Base-by-base conservation (phyloP, 257 asterid genomes). In the Solanum lycopersicoides region DNA sequence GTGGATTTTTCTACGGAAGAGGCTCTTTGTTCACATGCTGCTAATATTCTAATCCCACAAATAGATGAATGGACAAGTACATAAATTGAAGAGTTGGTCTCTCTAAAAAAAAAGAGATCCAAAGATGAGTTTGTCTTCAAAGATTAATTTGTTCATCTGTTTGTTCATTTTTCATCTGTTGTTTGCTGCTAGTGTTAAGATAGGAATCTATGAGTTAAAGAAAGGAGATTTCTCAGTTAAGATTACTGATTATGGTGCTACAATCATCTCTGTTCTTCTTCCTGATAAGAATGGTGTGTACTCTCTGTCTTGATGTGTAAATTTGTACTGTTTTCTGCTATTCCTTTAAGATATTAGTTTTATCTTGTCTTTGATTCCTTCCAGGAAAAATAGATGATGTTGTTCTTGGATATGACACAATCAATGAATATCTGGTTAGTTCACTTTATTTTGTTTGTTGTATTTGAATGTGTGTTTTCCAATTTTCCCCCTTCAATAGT, bases 361-460 rank as follows among this genome's bases (percentile, higher is more conserved):
- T 66, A 3, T 39, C 16, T 87, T 25, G 7, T 44, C 25, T 65
- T 25, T 80, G 5, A 8, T 50, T 13, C 12, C 44, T 84, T 47
- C 3, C 93, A 96, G 98, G 98, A 13, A 94, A 90, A 66, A 83
- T 93, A 42, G 93, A 32, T 16, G 98, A 96, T 88, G 59, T 95
- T 86, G 96, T 95, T 91, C 98, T 96, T 73, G 99, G 98, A n/a
- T 95, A 92, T 77, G 97, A 95, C 35, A 92, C 97, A 20, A 42
- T 90, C 42, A 37, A 93, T 63, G 95, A 90, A 50, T 95, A 94
- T 82, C 39, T 10, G 94, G 99, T 96, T 86, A 79, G 90, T 14
- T 82, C 18, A 39, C 25, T 60, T 6, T 28, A 25, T 5, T 21
- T 35, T 45, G 20, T 32, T 56, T 41, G 56, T 5, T 23, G 3